These are phyloP conservation scores for Talaromyces amestolkiae DNA, from an alignment of 2,329 filamentous ascomycete species.

Conservation along the genomic window DNA sequence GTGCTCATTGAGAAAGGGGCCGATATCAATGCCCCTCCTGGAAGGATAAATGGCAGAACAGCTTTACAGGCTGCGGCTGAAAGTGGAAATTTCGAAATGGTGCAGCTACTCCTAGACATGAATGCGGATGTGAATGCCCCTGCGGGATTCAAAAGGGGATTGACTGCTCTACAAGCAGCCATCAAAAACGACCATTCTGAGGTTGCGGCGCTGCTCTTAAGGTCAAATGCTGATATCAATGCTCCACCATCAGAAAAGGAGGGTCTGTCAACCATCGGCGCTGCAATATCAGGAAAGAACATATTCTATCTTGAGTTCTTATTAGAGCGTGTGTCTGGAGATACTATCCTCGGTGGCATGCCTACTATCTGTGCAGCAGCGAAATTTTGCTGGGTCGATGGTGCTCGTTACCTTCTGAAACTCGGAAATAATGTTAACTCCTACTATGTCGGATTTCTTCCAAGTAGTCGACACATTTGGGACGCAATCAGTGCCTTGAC, in stretches of 20 bases:
- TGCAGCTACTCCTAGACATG: background rate
- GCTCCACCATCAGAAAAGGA: background rate
- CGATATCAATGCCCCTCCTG: background rate
- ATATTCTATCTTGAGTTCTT: background rate
- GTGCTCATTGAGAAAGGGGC: background rate
- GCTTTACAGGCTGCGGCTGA: background rate
- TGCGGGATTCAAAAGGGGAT: background rate
- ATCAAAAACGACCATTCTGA: conserved; percentile 1
- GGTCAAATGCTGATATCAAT: conserved; percentile 1
- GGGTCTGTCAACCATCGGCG: background rate
- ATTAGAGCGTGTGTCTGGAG: background rate
- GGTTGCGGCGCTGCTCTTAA: background rate
- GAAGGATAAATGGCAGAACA: background rate
- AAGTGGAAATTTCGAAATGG: background rate
- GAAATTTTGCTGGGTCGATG: background rate
- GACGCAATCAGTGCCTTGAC: background rate
- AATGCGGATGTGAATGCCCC: conserved; percentile 24
- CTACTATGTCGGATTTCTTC: background rate
- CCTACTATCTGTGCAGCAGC: background rate
- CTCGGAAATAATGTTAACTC: background rate
- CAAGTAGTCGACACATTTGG: no score
- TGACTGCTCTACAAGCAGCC: conserved; percentile 25
- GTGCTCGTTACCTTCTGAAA: background rate
- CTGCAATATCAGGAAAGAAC: background rate
- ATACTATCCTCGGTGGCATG: background rate